These are phyloP conservation scores for Mycena galopus DNA, from an alignment of 768 basidiomycete species.

Conservation along the genomic window DNA sequence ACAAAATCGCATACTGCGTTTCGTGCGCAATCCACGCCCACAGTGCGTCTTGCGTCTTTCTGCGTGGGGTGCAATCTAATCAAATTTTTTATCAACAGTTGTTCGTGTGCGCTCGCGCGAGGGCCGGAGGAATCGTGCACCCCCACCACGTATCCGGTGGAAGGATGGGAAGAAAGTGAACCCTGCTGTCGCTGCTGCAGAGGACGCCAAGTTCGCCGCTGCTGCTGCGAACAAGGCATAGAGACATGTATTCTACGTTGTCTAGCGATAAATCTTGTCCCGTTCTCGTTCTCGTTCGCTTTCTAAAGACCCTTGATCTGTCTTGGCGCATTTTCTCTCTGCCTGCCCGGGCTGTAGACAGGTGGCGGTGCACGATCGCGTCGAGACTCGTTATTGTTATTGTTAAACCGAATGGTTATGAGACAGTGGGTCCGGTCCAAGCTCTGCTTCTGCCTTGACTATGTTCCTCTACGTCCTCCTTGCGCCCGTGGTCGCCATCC, in stretches of 20 bases:
- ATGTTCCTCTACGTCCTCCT: conserved; percentile 25
- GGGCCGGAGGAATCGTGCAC: conserved; percentile 96
- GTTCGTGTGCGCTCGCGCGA: conserved; percentile 98
- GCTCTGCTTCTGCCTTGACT: conserved; percentile 12
- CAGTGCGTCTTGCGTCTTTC: conserved; percentile 63
- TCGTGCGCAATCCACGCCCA: conserved; percentile 99
- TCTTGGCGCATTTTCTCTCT: too few relatives aligned
- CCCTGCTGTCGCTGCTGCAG: conserved; percentile 93
- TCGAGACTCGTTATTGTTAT: background rate
- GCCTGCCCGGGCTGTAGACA: too few relatives aligned
- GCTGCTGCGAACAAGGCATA: conserved; percentile 45
- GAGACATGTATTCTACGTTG: too few relatives aligned
- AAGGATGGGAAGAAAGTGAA: conserved; percentile 97
- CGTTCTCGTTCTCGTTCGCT: too few relatives aligned
- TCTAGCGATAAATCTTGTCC: too few relatives aligned
- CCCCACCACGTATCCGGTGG: conserved; percentile 96
- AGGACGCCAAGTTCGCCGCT: conserved; percentile 80
- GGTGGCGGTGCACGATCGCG: conserved; percentile 4
- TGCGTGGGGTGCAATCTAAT: background rate
- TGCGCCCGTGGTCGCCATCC: conserved; percentile 11
- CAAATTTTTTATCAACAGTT: conserved; percentile 66
- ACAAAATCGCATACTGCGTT: conserved; percentile 99
- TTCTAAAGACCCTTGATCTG: too few relatives aligned
- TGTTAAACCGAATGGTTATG: background rate
- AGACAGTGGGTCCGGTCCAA: background rate